Conservation (phyloP, 2,329 filamentous ascomycete genomes). For the Colletotrichum zoysiae region DNA sequence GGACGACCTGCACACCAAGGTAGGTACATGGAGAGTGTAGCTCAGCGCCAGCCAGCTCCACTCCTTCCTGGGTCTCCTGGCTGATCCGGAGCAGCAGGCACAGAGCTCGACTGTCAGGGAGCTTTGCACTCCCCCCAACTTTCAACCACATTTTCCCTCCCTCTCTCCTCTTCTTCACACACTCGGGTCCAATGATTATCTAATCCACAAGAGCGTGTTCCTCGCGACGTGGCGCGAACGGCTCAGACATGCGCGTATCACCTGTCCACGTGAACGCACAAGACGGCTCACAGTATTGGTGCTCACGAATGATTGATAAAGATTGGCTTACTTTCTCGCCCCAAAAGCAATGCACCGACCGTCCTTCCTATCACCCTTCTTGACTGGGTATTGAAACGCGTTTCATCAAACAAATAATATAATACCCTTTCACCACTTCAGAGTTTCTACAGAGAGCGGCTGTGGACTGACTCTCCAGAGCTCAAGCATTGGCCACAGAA, state of each 20-base stretch:
- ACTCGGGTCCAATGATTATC: conserved; percentile 4
- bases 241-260: neutral
- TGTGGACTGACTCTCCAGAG: neutral
- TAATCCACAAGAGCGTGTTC: neutral
- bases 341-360: neutral
- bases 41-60: conserved; percentile 39
- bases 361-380: neutral
- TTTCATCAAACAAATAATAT: conserved; percentile 6
- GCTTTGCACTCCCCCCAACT: conserved; percentile 48
- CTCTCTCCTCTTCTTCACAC: conserved; percentile 44
- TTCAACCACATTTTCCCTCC: conserved; percentile 46
- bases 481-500: conserved; percentile 12
- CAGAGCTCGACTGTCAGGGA: conserved; percentile 46
- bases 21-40: conserved; percentile 37
- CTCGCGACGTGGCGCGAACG: neutral
- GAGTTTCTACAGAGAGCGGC: conserved; percentile 4
- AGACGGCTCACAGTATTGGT: neutral
- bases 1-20: conserved; percentile 28
- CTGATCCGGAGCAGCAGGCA: conserved; percentile 35
- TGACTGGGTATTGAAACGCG: conserved; percentile 5
- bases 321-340: neutral
- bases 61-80: conserved; percentile 37
- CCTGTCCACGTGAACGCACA: neutral
- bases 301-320: neutral
- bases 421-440: neutral